Percentiles rank a stretch among this genome's conserved stretches.
Evolutionary conservation across 1,284 basidiomycete genomes (phyloP).

Genomic region (Cutaneotrichosporon daszewskae): DNA sequence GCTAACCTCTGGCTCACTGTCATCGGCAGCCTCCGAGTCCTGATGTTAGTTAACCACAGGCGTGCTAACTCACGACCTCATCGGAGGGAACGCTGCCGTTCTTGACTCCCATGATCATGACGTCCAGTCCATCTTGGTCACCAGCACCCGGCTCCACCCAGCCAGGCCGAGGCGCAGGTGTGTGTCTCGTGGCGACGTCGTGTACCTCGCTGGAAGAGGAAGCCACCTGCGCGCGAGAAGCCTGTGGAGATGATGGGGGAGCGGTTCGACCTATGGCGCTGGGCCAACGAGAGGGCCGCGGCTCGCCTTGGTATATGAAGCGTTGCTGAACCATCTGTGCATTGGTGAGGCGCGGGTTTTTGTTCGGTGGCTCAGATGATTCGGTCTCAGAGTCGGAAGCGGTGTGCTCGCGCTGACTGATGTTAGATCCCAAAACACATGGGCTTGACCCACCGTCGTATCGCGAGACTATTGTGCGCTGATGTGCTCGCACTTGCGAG

Average conservation of each 20-base stretch:
- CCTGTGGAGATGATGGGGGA: too few relatives aligned
- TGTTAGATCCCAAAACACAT: not conserved
- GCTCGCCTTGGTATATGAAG: too few relatives aligned
- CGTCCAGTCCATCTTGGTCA: conserved; percentile 33
- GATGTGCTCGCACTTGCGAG: conserved; percentile 20
- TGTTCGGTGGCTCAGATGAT: conserved; percentile 17
- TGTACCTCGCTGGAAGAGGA: not conserved
- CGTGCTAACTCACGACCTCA: not conserved
- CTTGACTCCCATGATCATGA: conserved; percentile 32
- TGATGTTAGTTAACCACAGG: not conserved
- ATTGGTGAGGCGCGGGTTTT: not conserved
- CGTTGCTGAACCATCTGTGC: not conserved
- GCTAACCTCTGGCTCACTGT: not conserved
- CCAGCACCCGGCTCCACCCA: conserved; percentile 21
- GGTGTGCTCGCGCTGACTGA: conserved; percentile 21
- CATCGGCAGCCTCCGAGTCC: conserved; percentile 2
- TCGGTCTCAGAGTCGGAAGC: conserved; percentile 33
- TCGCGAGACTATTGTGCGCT: conserved; percentile 13
- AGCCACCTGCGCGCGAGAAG: too few relatives aligned
- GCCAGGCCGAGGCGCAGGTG: conserved; percentile 21
- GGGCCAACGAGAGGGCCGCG: too few relatives aligned
- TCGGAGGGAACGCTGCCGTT: conserved; percentile 19
- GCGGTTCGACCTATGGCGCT: too few relatives aligned
- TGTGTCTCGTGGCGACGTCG: conserved; percentile 26
- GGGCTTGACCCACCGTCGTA: conserved; percentile 16